Percentiles rank a stretch among this genome's conserved stretches.
Evolutionary conservation across 2,329 filamentous ascomycete genomes (phyloP).

Genomic region (Diaporthe sp.): DNA sequence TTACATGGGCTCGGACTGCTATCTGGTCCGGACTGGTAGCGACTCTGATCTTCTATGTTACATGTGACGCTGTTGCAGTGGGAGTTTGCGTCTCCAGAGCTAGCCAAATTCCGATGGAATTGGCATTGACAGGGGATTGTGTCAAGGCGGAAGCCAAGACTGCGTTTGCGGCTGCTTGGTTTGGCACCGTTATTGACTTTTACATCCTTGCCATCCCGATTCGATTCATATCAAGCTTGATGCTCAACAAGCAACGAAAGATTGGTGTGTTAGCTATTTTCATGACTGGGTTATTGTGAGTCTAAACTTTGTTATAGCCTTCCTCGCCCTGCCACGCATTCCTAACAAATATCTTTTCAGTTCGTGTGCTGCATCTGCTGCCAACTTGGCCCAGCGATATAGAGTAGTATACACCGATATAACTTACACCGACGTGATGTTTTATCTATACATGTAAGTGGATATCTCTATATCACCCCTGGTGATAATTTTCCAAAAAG

Average conservation of each 20-base stretch:
- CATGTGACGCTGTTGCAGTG: not conserved
- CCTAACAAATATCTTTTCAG: not conserved
- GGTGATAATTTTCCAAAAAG: too few species aligned
- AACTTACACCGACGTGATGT: not conserved
- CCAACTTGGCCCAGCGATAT: not conserved
- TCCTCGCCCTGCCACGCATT: not conserved
- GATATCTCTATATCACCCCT: too few species aligned
- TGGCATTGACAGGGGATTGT: not conserved
- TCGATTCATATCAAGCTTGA: not conserved
- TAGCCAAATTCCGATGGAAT: not conserved
- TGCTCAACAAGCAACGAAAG: not conserved
- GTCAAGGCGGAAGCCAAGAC: not conserved
- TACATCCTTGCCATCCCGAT: slow-evolving; percentile 1
- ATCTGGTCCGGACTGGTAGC: not conserved
- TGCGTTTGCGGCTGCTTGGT: not conserved
- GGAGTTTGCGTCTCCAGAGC: not conserved
- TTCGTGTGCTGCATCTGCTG: not conserved
- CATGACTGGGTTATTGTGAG: not conserved
- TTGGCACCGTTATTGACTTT: not conserved
- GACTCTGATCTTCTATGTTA: not conserved
- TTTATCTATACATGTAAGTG: not conserved
- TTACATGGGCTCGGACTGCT: not conserved
- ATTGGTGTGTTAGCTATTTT: not conserved
- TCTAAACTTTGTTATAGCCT: not conserved
- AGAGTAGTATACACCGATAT: not conserved